Evolutionary conservation across 2,329 filamentous ascomycete genomes (phyloP), one percentile per base, ranked within the genome.

Genomic region (Nigrospora oryzae): DNA sequence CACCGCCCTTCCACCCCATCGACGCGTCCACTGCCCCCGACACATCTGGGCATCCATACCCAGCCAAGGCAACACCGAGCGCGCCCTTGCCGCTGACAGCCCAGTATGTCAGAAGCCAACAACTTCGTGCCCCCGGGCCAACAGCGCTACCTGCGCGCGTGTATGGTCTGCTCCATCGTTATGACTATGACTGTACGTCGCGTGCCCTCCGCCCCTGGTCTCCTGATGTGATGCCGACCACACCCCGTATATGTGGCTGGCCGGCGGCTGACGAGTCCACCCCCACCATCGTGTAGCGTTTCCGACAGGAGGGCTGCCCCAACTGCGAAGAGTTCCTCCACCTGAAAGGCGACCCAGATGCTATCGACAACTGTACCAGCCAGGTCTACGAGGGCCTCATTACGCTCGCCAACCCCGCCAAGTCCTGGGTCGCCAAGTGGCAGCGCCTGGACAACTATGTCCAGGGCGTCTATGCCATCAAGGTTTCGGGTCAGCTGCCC

Each of bases 91-190:
- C 23, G 7, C 23, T 28, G 23, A 28, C 23, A 28, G 23, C 23
- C 23, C 23, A 39, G n/a, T 11, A 14, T 41, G 34, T 41, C 45
- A 35, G 52, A 46, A 69, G 66, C 67, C 12, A 62, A 71, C 46
- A 84, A 81, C 64, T 89, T 81, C 64, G 83, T 89, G 50, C 69
- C 85, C 14, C 77, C 86, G 7, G 76, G 74, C 62, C 86, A 93
- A 67, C 82, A 85, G 70, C 87, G 90, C 67, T 83, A 87, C 63
- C 79, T 95, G 55, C 90, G 93, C 67, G 93, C 93, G 59, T 98
- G 93, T 75, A 96, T 98, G 89, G 89, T 97, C 56, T 98, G 93
- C 79, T 91, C 89, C 44, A 86, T 97, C 62, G 88, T 97, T 53
- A 89, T 91, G 74, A 84, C 86, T 49, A 81, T 84, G 59, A 75